A percentile compares a stretch with the other conserved stretches of the same genome.
These are phyloP conservation scores for Colletotrichum magnum DNA, from an alignment of 2,329 filamentous ascomycete genomes.

Conservation along the genomic window DNA sequence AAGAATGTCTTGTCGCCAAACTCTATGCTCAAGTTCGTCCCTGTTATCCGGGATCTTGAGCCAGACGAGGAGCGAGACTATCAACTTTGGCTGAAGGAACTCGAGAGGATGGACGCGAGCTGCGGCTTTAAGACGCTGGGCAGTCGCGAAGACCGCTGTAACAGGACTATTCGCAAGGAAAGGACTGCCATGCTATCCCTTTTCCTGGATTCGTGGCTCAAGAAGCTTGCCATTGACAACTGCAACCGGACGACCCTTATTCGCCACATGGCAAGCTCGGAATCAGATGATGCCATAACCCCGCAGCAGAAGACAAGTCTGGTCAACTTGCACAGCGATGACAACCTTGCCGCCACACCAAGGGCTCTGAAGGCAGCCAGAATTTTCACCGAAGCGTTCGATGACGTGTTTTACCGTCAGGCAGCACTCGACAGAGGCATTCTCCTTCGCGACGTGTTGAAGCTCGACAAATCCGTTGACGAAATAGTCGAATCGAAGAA, in stretches of 20 bases:
- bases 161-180: conserved; percentile 65
- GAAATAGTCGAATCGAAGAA: conserved; percentile 68
- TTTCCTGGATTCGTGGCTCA: conserved; percentile 69
- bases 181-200: conserved; percentile 65
- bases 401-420: conserved; percentile 64
- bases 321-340: conserved; percentile 62
- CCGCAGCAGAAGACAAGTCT: conserved; percentile 69
- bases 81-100: conserved; percentile 68
- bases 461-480: conserved; percentile 68
- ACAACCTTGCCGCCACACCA: conserved; percentile 54
- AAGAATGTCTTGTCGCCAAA: conserved; percentile 73
- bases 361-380: conserved; percentile 57
- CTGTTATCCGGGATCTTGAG: conserved; percentile 70
- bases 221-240: conserved; percentile 62
- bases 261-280: conserved; percentile 65
- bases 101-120: conserved; percentile 70
- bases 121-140: conserved; percentile 68
- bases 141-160: conserved; percentile 65
- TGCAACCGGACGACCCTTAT: conserved; percentile 68
- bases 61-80: conserved; percentile 70
- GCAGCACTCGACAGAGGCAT: conserved; percentile 54
- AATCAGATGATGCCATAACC: conserved; percentile 63
- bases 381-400: conserved; percentile 70
- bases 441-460: conserved; percentile 65
- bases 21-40: conserved; percentile 72